A percentile compares a stretch with the other conserved stretches of the same genome.
Evolutionary conservation across 306 rosid genomes (phyloP).

Genomic region (Quercus ilex): DNA sequence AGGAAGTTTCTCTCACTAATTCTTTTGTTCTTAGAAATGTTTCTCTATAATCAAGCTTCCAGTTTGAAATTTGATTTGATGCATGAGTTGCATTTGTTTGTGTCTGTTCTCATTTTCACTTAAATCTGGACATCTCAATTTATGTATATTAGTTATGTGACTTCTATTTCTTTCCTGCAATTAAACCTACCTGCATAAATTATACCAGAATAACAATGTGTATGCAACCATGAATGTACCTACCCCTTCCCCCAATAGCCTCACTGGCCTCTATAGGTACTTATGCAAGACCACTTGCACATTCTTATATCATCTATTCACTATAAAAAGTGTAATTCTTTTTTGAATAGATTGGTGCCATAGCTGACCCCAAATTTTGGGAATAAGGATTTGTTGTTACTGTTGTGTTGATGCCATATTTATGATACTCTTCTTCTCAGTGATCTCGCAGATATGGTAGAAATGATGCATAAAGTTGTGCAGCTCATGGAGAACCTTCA

Average conservation of each 20-base stretch:
- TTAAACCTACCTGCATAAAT: neutral
- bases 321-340: neutral
- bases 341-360: neutral
- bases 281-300: neutral
- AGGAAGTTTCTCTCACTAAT: neutral
- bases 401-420: conserved; percentile 3
- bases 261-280: neutral
- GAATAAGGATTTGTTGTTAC: no score
- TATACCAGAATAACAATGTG: neutral
- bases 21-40: neutral
- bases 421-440: conserved; percentile 43
- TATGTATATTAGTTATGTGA: neutral
- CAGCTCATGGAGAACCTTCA: conserved; percentile 81
- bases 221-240: neutral
- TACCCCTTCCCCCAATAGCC: no score
- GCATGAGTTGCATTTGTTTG: neutral
- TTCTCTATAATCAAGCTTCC: neutral
- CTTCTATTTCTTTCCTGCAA: neutral
- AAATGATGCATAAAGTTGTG: conserved; percentile 69
- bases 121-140: neutral
- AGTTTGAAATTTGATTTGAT: neutral
- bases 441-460: conserved; percentile 81
- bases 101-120: neutral
- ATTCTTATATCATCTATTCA: neutral
- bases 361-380: neutral